Percentiles rank a stretch among this genome's conserved stretches.
Evolutionary conservation across 352 stramenopile species (phyloP).

Genomic region (Phytophthora pluvialis): DNA sequence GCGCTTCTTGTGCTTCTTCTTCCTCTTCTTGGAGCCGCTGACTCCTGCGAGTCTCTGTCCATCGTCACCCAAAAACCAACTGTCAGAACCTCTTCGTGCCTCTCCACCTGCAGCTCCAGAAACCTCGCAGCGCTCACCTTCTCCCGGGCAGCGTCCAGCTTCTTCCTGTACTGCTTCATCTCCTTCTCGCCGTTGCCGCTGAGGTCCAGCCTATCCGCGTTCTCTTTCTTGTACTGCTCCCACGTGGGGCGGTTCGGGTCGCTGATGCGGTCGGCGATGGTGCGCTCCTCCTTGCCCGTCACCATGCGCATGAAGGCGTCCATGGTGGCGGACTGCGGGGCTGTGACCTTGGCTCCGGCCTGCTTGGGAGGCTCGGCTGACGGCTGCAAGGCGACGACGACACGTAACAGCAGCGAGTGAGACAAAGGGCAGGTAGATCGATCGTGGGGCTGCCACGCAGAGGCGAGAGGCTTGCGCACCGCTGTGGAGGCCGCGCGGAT

Average conservation of each 20-base stretch:
- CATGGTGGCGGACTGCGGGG: conserved; percentile 85
- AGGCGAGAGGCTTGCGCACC: conserved; percentile 22
- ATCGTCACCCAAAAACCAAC: conserved; percentile 7
- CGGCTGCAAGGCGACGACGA: conserved; percentile 15
- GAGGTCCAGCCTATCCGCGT: conserved; percentile 94
- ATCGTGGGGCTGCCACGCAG: not conserved
- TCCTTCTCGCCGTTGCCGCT: conserved; percentile 89
- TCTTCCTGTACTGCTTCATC: conserved; percentile 94
- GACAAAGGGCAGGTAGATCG: not conserved
- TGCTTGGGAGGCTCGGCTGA: conserved; percentile 23
- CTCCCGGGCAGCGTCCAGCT: conserved; percentile 92
- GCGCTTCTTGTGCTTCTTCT: conserved; percentile 82
- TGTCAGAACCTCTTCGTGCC: not conserved
- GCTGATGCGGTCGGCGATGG: conserved; percentile 93
- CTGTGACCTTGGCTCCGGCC: conserved; percentile 5
- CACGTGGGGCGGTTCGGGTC: conserved; percentile 95
- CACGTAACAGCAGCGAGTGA: not conserved
- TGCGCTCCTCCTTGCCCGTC: conserved; percentile 93
- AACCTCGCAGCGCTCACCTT: conserved; percentile 49
- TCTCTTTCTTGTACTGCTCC: conserved; percentile 97
- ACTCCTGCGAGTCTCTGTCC: conserved; percentile 67
- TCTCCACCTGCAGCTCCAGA: not conserved
- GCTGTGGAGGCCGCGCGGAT: conserved; percentile 49
- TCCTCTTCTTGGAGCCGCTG: conserved; percentile 79
- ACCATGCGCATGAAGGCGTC: conserved; percentile 94